Evolutionary conservation across 2,329 filamentous ascomycete species (phyloP).

Genomic region (Rhytidhysteron rufulum): DNA sequence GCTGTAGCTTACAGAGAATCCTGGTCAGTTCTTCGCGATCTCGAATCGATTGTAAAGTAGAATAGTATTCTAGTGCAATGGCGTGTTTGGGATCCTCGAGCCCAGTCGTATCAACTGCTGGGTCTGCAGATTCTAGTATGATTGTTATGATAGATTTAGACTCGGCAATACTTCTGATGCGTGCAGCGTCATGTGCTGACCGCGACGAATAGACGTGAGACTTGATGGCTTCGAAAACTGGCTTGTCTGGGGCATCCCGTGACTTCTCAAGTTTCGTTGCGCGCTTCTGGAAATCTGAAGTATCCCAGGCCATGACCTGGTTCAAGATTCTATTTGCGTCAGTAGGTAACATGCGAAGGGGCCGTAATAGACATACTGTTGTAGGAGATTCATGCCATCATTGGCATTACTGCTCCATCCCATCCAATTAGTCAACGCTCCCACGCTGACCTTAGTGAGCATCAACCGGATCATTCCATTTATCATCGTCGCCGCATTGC

Average conservation of each 20-base stretch:
- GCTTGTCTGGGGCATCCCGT: slow-evolving; percentile 56
- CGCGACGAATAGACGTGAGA: slow-evolving; percentile 53
- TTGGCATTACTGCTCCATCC: slow-evolving; percentile 67
- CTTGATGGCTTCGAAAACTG: slow-evolving; percentile 59
- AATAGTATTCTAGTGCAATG: slow-evolving; percentile 66
- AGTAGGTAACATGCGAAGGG: neutral
- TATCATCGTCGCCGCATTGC: slow-evolving; percentile 80
- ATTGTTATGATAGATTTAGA: slow-evolving; percentile 61
- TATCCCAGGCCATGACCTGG: slow-evolving; percentile 69
- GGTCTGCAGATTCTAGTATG: slow-evolving; percentile 55
- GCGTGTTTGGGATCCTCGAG: slow-evolving; percentile 60
- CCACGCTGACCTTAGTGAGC: slow-evolving; percentile 73
- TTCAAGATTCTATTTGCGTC: slow-evolving; percentile 61
- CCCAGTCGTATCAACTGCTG: slow-evolving; percentile 42
- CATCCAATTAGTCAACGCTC: slow-evolving; percentile 73
- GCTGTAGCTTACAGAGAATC: slow-evolving; percentile 63
- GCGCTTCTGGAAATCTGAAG: slow-evolving; percentile 63
- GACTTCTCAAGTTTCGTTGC: slow-evolving; percentile 62
- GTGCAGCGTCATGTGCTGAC: slow-evolving; percentile 56
- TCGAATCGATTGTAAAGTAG: slow-evolving; percentile 64
- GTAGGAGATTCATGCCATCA: slow-evolving; percentile 77
- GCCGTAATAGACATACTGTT: slow-evolving; percentile 43
- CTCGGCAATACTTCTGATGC: slow-evolving; percentile 52
- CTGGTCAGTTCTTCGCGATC: slow-evolving; percentile 69
- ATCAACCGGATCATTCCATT: slow-evolving; percentile 69